A percentile compares a stretch with the other conserved stretches of the same genome.
These are phyloP conservation scores for Amauroascus verrucosus DNA, from an alignment of 2,329 filamentous ascomycete species.

Conservation along the genomic window DNA sequence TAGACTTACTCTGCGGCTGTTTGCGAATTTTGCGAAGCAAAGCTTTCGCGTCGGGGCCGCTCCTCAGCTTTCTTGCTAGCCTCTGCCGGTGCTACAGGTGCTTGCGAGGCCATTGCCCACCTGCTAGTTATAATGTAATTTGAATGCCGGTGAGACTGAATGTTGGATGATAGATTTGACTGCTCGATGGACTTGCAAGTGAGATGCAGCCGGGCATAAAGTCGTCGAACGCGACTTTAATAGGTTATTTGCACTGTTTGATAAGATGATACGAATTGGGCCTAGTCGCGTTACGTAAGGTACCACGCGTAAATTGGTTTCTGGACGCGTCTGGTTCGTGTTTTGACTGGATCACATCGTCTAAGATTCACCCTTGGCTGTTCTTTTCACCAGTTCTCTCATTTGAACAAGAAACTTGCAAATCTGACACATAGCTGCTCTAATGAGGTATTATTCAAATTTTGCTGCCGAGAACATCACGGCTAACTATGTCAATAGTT, in stretches of 20 bases:
- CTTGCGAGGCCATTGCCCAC: slow-evolving; percentile 6
- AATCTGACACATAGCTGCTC: not conserved
- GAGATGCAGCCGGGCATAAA: not conserved
- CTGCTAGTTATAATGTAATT: not conserved
- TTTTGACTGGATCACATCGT: too few relatives aligned
- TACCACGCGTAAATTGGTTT: slow-evolving; percentile 8
- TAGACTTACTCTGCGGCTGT: slow-evolving; percentile 57
- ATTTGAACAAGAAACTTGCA: too few relatives aligned
- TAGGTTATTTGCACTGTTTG: slow-evolving; percentile 10
- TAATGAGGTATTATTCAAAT: not conserved
- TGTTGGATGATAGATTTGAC: too few relatives aligned
- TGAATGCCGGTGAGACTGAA: not conserved
- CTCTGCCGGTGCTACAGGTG: not conserved
- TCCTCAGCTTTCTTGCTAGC: slow-evolving; percentile 11
- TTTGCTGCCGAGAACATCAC: not conserved
- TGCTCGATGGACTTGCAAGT: too few relatives aligned
- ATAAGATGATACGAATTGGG: not conserved
- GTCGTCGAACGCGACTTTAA: not conserved
- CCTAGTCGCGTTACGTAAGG: not conserved
- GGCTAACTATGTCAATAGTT: slow-evolving; percentile 43
- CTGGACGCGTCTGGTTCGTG: not conserved
- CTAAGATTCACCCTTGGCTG: too few relatives aligned
- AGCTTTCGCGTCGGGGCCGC: slow-evolving; percentile 28
- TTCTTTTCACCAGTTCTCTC: too few relatives aligned
- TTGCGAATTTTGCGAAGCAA: slow-evolving; percentile 52